phyloP scores from a whole-genome alignment of 2,329 filamentous ascomycete species.

The Ophioceras dolichostomum region DNA sequence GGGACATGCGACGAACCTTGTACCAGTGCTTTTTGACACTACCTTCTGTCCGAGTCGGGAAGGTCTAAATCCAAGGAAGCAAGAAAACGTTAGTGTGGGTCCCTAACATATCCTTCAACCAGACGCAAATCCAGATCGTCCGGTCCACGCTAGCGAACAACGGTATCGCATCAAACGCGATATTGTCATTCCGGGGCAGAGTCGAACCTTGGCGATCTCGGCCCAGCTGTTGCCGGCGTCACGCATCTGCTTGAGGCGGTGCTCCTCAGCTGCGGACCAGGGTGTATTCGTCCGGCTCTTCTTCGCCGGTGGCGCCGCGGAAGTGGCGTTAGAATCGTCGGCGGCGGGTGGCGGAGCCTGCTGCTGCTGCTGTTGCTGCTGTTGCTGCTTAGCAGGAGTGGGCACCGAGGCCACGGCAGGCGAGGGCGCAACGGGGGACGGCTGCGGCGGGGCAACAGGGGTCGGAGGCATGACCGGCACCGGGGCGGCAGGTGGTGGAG shows the following conservation, averaged over 20 bases:
- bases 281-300: slow-evolving; percentile 98
- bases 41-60: slow-evolving; percentile 85
- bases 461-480: slow-evolving; percentile 16
- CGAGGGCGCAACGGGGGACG: slow-evolving; percentile 5
- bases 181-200: too few relatives aligned
- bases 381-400: slow-evolving; percentile 16
- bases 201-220: slow-evolving; percentile 84
- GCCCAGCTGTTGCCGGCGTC: slow-evolving; percentile 92
- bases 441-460: slow-evolving; percentile 20
- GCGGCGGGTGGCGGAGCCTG: slow-evolving; percentile 11
- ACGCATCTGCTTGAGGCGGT: slow-evolving; percentile 84
- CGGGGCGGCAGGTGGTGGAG: slow-evolving; percentile 21
- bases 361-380: slow-evolving; percentile 12
- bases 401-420: slow-evolving; percentile 7
- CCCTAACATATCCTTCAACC: not conserved
- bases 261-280: slow-evolving; percentile 91
- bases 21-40: slow-evolving; percentile 99
- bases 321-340: slow-evolving; percentile 19
- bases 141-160: not conserved
- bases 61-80: slow-evolving; percentile 49
- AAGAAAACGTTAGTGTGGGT: not conserved
- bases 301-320: slow-evolving; percentile 52
- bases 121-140: not conserved
- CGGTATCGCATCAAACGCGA: not conserved
- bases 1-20: slow-evolving; percentile 49